A percentile compares a stretch with the other conserved stretches of the same genome.
phyloP scores from a whole-genome alignment of 140 eudicot species.

The Cichorium intybus region DNA sequence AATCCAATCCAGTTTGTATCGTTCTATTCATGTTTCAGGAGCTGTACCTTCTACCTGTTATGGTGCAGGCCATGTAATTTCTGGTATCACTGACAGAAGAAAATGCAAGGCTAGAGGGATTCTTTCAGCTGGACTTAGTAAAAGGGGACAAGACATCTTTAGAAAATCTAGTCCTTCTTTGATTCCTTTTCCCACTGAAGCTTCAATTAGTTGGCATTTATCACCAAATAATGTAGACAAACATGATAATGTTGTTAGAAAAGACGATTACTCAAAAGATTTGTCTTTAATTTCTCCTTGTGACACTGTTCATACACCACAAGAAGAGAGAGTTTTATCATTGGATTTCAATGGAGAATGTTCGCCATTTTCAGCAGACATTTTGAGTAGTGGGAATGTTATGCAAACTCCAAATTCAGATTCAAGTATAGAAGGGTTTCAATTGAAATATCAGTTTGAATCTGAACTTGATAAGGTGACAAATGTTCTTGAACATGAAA shows the following conservation, averaged over 20 bases:
- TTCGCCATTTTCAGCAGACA: conserved; percentile 46
- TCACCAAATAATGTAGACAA: conserved; percentile 57
- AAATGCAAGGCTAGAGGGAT: conserved; percentile 82
- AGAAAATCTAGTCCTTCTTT: conserved; percentile 38
- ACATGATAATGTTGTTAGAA: conserved; percentile 16
- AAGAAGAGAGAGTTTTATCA: conserved; percentile 22
- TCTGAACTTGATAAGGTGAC: conserved; percentile 42
- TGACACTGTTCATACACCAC: conserved; percentile 20
- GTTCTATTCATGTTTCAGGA: conserved; percentile 36
- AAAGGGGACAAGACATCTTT: conserved; percentile 8
- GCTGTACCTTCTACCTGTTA: conserved; percentile 70
- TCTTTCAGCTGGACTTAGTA: conserved; percentile 50
- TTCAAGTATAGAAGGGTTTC: conserved; percentile 43
- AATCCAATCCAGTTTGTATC: conserved; percentile 53
- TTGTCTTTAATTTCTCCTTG: conserved; percentile 20
- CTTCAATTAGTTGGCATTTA: conserved; percentile 72
- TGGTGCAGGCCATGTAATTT: conserved; percentile 75
- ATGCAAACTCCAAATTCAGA: conserved; percentile 78
- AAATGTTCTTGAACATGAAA: conserved; percentile 34
- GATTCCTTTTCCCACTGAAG: conserved; percentile 74
- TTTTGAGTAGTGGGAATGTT: conserved; percentile 60
- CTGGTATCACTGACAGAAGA: conserved; percentile 68
- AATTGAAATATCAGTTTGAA: conserved; percentile 18
- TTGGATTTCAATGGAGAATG: conserved; percentile 32
- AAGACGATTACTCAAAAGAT: conserved; percentile 3